Base-by-base conservation (phyloP, 345 rosid genomes). In the Heritiera fomes region DNA sequence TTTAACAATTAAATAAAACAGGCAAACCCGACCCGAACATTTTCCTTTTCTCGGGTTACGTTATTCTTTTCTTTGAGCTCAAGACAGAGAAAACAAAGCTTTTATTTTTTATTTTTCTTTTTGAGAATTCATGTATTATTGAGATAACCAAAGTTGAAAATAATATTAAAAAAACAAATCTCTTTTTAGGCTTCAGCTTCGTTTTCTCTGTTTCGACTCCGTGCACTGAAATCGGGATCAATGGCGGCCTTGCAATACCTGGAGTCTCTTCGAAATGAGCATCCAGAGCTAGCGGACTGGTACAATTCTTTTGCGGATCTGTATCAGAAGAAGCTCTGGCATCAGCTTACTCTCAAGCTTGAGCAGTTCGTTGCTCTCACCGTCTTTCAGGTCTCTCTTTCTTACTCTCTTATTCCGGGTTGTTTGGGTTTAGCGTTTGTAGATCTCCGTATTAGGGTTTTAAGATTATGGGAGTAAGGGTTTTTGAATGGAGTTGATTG, bases 271-370 rank as follows among this genome's bases (percentile, higher is more conserved):
- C 88, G 93, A 73, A 90, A 59, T 71, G 85, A 86, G 67, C 90
- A 93, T 59, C 98, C 98, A 12, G 99, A 97, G 82, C 90, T 90
- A 30, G 87, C 85, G n/a, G 98, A 94, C 41, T 97, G 99, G 99
- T 94, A 84, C 91, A 89, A 87, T 86, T 81, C 97, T 40, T 83
- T 97, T 6, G 92, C 97, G 80, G 98, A 97, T 90, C 97, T 97
- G 87, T 97, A 97, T 82, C 94, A 93, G 89, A 91, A 86, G 90
- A 97, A 97, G 94, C 99, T 97, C n/a, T 97, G 99, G 98, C 98
- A 97, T 78, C 98, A 97, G 84, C 98, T 97, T 79, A 89, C 98
- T 83, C 88, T 92, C 82, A 97, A 97, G 93, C 98, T 97, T 55
- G 98, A 97, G 64, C 95, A 93, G 89, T 94, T 97, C 89, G 90